Conservation (phyloP, 352 stramenopile genomes). For the Phytophthora podocarpi region DNA sequence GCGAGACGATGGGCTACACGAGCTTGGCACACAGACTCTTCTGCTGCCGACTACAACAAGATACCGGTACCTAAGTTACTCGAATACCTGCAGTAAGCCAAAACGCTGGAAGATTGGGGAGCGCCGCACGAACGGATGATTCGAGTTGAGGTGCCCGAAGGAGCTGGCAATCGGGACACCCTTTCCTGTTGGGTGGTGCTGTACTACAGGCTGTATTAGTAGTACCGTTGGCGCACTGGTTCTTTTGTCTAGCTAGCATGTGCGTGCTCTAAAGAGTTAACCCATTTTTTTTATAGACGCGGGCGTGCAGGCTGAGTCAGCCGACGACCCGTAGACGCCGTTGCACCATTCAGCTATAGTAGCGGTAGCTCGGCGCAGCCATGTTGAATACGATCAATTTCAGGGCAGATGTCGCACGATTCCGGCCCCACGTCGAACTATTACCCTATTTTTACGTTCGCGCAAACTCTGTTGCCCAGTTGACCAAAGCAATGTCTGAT, state of each 20-base stretch:
- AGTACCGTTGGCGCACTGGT: background rate
- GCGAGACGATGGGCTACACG: background rate
- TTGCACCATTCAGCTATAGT: constrained; percentile 18
- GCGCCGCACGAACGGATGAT: constrained; percentile 7
- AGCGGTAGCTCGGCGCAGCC: too few relatives aligned
- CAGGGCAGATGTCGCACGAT: constrained; percentile 13
- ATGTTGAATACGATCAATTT: constrained; percentile 14
- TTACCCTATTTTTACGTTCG: constrained; percentile 1
- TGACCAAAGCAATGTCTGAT: constrained; percentile 17
- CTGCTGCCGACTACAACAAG: constrained; percentile 29
- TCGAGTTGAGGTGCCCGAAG: constrained; percentile 22
- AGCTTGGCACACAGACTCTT: constrained; percentile 18
- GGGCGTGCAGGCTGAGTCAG: too few relatives aligned
- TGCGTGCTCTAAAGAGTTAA: background rate
- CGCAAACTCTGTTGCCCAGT: background rate
- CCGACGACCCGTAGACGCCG: too few relatives aligned
- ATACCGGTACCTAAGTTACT: constrained; percentile 12
- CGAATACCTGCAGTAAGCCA: background rate
- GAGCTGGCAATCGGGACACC: constrained; percentile 19
- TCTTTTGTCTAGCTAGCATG: background rate
- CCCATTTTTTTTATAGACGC: too few relatives aligned
- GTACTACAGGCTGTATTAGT: too few relatives aligned
- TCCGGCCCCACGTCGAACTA: constrained; percentile 3
- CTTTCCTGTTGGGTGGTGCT: constrained; percentile 18
- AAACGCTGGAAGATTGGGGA: constrained; percentile 12